phyloP scores from a whole-genome alignment of 2,329 filamentous ascomycete species.

The Aschersonia sp. region DNA sequence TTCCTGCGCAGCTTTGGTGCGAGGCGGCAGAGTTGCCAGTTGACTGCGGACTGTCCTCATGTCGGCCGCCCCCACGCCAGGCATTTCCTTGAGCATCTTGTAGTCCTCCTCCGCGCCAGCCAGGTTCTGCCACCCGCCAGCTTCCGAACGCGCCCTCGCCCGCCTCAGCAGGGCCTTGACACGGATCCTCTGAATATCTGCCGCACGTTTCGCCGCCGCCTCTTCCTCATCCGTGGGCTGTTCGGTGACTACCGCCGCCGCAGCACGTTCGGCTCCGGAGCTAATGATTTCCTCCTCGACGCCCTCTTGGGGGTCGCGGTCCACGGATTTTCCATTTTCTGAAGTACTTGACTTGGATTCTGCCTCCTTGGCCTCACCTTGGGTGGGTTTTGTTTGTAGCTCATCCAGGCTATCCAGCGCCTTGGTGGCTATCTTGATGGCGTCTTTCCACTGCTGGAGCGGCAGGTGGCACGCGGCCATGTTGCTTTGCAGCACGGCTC shows the following conservation, averaged over 20 bases:
- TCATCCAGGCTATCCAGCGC: conserved; percentile 53
- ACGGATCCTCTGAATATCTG: conserved; percentile 62
- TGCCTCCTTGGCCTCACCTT: background rate
- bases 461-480: conserved; percentile 82
- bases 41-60: conserved; percentile 51
- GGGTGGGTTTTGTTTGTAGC: conserved; percentile 24
- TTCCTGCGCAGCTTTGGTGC: conserved; percentile 66
- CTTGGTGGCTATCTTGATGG: conserved; percentile 56
- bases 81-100: conserved; percentile 43
- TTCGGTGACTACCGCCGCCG: conserved; percentile 15
- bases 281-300: conserved; percentile 46
- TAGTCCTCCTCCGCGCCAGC: conserved; percentile 73
- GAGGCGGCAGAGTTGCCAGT: conserved; percentile 48
- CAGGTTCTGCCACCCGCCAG: conserved; percentile 66
- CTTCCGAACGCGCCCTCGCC: conserved; percentile 55
- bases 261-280: conserved; percentile 37
- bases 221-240: background rate
- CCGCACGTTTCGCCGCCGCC: background rate
- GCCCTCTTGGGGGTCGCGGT: conserved; percentile 13
- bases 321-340: too few species aligned
- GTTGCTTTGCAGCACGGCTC: conserved; percentile 78
- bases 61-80: conserved; percentile 46
- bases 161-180: conserved; percentile 72
- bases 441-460: conserved; percentile 71
- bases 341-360: conserved; percentile 8